A percentile compares a stretch with the other conserved stretches of the same genome.
Evolutionary conservation across 495 filamentous ascomycete species (phyloP).

Genomic region (Lasiosphaeria hispida): DNA sequence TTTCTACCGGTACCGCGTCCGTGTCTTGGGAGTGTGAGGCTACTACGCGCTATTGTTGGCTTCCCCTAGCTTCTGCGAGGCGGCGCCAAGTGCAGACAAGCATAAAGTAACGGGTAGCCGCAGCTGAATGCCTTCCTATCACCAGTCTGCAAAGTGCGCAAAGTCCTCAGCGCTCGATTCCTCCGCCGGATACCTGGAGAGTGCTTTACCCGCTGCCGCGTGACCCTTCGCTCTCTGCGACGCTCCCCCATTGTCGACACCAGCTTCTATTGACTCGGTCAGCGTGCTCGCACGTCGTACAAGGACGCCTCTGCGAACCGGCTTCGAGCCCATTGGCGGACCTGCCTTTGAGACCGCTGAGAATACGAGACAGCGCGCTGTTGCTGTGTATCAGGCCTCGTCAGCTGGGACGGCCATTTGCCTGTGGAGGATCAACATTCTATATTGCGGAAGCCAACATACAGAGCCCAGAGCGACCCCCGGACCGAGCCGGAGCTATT

Average conservation of each 20-base stretch:
- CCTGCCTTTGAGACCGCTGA: slow-evolving; percentile 16
- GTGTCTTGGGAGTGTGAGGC: background rate
- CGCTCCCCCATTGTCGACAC: slow-evolving; percentile 31
- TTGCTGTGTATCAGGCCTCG: slow-evolving; percentile 35
- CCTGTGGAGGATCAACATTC: slow-evolving; percentile 25
- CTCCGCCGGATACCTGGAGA: slow-evolving; percentile 14
- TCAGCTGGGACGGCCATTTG: slow-evolving; percentile 27
- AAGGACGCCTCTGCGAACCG: slow-evolving; percentile 42
- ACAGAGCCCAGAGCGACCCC: slow-evolving; percentile 4
- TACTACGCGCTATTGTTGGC: no score
- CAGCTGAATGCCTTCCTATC: slow-evolving; percentile 32
- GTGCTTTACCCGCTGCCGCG: slow-evolving; percentile 49
- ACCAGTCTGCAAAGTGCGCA: slow-evolving; percentile 18
- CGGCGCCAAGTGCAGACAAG: slow-evolving; percentile 30
- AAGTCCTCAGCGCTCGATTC: slow-evolving; percentile 4
- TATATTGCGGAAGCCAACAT: slow-evolving; percentile 35
- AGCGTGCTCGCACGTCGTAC: slow-evolving; percentile 43
- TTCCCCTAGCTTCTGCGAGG: slow-evolving; percentile 13
- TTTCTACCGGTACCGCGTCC: background rate
- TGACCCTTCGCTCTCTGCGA: slow-evolving; percentile 36
- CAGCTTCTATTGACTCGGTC: slow-evolving; percentile 36
- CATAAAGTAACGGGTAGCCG: slow-evolving; percentile 35
- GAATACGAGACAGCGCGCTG: slow-evolving; percentile 35
- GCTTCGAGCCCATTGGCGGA: slow-evolving; percentile 45
- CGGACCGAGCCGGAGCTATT: slow-evolving; percentile 6